Evolutionary conservation across 2,329 filamentous ascomycete genomes (phyloP).

Genomic region (Fusarium paranaense): DNA sequence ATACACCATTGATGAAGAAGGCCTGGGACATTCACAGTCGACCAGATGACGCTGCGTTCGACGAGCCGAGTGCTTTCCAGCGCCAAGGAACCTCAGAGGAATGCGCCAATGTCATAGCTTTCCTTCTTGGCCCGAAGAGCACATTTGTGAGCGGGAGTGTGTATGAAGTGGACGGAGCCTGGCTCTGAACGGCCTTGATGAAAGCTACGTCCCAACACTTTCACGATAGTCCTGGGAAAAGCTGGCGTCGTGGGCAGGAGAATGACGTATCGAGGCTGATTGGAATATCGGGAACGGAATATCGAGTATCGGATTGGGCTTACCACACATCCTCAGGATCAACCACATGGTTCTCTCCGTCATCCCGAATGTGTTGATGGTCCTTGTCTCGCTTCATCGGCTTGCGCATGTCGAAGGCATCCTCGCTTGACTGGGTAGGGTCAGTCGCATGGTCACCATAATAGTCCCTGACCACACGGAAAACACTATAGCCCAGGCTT

Average conservation of each 20-base stretch:
- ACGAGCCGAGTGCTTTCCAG: slow-evolving; percentile 56
- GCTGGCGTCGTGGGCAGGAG: neutral
- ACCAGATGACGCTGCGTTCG: slow-evolving; percentile 53
- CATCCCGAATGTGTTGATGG: slow-evolving; percentile 79
- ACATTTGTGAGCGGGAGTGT: slow-evolving; percentile 52
- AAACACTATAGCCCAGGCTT: slow-evolving; percentile 92
- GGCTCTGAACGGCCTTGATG: slow-evolving; percentile 43
- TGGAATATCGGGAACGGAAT: slow-evolving; percentile 44
- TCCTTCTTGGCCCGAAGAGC: slow-evolving; percentile 51
- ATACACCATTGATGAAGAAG: slow-evolving; percentile 62
- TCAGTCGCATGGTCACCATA: slow-evolving; percentile 86
- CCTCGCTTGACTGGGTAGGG: slow-evolving; percentile 74
- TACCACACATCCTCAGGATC: slow-evolving; percentile 88
- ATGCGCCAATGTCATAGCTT: slow-evolving; percentile 50
- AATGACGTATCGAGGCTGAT: slow-evolving; percentile 53
- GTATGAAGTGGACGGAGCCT: slow-evolving; percentile 60
- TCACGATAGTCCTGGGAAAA: neutral
- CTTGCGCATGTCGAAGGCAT: slow-evolving; percentile 98
- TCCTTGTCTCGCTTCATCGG: slow-evolving; percentile 84
- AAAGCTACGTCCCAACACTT: neutral
- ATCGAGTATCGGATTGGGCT: slow-evolving; percentile 18
- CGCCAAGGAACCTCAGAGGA: slow-evolving; percentile 58
- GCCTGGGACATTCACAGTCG: slow-evolving; percentile 51
- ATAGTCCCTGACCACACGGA: slow-evolving; percentile 88
- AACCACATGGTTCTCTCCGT: slow-evolving; percentile 84